Conservation (phyloP, 208 protist species). For the Acanthamoeba rhysodes region DNA sequence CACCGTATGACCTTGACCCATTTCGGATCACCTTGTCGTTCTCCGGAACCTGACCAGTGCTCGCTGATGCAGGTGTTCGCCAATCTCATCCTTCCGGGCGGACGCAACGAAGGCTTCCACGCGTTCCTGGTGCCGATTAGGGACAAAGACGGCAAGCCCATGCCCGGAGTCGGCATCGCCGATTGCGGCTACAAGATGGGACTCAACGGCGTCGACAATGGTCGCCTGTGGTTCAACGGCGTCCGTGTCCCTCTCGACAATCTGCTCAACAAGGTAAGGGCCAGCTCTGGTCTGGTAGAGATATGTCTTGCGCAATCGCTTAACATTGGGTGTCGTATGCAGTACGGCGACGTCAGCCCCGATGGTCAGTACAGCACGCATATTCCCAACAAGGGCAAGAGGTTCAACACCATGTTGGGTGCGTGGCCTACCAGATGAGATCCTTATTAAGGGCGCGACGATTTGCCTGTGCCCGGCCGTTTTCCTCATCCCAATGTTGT, state of each 20-base stretch:
- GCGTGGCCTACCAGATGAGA: not conserved
- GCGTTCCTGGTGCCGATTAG: constrained; percentile 75
- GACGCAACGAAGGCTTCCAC: constrained; percentile 74
- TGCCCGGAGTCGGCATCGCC: constrained; percentile 68
- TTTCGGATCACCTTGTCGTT: constrained; percentile 24
- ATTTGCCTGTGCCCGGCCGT: no score
- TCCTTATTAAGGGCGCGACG: no score
- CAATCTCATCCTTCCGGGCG: constrained; percentile 71
- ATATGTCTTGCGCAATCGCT: not conserved
- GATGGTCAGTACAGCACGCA: constrained; percentile 75
- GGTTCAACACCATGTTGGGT: constrained; percentile 84
- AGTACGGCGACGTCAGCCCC: not conserved
- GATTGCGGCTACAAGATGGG: constrained; percentile 75
- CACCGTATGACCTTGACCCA: constrained; percentile 36
- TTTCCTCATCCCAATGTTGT: not conserved
- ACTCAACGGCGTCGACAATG: constrained; percentile 74
- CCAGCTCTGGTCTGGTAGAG: not conserved
- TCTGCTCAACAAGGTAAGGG: constrained; percentile 56
- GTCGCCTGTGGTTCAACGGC: constrained; percentile 61
- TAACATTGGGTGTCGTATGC: not conserved
- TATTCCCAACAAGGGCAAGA: constrained; percentile 77
- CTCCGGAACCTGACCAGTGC: not conserved
- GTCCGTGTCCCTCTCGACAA: constrained; percentile 66
- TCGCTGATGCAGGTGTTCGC: constrained; percentile 79
- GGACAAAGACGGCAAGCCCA: not conserved